Percentiles rank a stretch among this genome's conserved stretches.
Evolutionary conservation across 306 rosid genomes (phyloP).

Genomic region (Geum urbanum): DNA sequence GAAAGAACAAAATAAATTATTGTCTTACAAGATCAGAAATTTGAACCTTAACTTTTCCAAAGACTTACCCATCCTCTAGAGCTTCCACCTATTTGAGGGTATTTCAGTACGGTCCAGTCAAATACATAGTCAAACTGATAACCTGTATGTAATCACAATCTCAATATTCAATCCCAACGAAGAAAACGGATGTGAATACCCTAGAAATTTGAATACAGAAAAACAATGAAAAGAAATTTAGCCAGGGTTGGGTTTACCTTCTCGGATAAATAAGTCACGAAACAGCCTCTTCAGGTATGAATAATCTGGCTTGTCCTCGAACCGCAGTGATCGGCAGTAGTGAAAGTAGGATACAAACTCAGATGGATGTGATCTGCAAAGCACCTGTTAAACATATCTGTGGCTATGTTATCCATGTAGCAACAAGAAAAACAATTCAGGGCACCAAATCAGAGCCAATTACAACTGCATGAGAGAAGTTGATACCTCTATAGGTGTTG

Average conservation of each 20-base stretch:
- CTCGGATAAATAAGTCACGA: constrained; percentile 90
- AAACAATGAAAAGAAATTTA: constrained; percentile 4
- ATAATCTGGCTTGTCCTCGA: constrained; percentile 99
- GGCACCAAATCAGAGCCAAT: constrained; percentile 5
- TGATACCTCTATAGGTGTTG: constrained; percentile 89
- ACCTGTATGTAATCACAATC: constrained; percentile 43
- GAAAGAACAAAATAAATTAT: constrained; percentile 35
- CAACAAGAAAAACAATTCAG: constrained; percentile 15
- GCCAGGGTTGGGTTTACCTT: constrained; percentile 45
- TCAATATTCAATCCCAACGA: constrained; percentile 11
- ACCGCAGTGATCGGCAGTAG: constrained; percentile 90
- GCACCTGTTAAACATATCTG: constrained; percentile 54
- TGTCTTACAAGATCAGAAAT: constrained; percentile 12
- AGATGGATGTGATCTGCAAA: constrained; percentile 84
- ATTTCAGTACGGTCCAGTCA: constrained; percentile 85
- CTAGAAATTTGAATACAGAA: background rate
- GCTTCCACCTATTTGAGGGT: constrained; percentile 64
- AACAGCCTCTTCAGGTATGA: constrained; percentile 94
- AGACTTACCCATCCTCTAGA: constrained; percentile 78
- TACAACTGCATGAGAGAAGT: constrained; percentile 2
- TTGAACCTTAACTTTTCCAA: constrained; percentile 9
- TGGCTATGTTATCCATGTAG: constrained; percentile 28
- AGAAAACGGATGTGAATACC: background rate
- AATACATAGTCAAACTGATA: constrained; percentile 86
- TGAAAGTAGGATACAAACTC: constrained; percentile 98